Evolutionary conservation across 1,284 basidiomycete species (phyloP).

Genomic region (Phellopilus nigrolimitatus): DNA sequence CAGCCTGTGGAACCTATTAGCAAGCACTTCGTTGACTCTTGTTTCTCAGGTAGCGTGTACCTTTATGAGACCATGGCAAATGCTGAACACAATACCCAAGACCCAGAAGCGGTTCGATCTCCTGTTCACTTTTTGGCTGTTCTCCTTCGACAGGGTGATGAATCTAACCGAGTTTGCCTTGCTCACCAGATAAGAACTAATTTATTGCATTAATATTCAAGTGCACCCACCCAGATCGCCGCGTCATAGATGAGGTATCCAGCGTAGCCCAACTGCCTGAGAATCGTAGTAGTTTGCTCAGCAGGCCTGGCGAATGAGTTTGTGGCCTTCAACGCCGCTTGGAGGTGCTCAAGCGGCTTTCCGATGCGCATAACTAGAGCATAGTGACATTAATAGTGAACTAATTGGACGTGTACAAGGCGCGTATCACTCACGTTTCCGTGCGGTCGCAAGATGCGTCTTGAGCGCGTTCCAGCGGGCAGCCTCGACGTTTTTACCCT

Average conservation of each 20-base stretch:
- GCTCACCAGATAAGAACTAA: conserved; percentile 9
- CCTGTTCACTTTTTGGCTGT: conserved; percentile 62
- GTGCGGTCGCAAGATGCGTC: conserved; percentile 67
- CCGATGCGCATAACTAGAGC: conserved; percentile 82
- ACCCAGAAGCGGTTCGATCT: conserved; percentile 89
- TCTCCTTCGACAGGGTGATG: conserved; percentile 59
- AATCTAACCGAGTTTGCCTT: conserved; percentile 71
- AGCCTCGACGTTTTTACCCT: conserved; percentile 62
- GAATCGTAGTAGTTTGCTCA: conserved; percentile 82
- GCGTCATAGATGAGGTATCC: conserved; percentile 85
- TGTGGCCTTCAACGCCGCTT: conserved; percentile 82
- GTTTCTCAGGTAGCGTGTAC: conserved; percentile 30
- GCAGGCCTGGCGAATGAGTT: conserved; percentile 51
- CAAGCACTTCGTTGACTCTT: background rate
- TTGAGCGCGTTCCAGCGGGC: conserved; percentile 78
- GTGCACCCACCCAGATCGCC: conserved; percentile 69
- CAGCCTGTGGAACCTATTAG: conserved; percentile 37
- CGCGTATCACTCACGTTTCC: conserved; percentile 60
- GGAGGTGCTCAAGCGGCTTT: conserved; percentile 93
- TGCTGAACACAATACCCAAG: conserved; percentile 77
- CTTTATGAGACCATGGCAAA: conserved; percentile 66
- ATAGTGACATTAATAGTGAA: conserved; percentile 8
- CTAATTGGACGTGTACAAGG: background rate
- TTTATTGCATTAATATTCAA: background rate
- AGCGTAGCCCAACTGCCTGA: conserved; percentile 86